Evolutionary conservation across 805 yeast genomes (phyloP), one percentile per base, ranked within the genome.

Genomic region (Wickerhamomyces canadensis): DNA sequence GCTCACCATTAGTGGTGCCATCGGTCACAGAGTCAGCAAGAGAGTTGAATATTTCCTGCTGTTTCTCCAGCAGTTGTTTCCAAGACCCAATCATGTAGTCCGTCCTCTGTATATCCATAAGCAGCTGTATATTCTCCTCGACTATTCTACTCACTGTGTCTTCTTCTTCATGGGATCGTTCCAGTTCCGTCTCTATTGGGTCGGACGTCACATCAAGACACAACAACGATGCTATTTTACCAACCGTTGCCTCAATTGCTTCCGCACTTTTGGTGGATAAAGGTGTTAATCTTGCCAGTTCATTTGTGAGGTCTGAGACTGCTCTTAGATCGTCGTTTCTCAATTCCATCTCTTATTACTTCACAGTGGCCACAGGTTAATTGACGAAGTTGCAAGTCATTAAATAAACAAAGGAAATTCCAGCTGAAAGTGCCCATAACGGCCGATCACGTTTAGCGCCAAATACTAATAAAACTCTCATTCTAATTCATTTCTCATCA

Each of bases 71-170:
- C n/a, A 29, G 7, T 16, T 19, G 24, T 13, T 29, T 29, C 8
- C 14, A 19, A 19, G 6, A 19, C 3, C 4, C 14, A 4, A 23
- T 29, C 4, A 29, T 19, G 4, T 19, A 6, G 7, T 19, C 32
- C 6, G n/a, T 19, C 13, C 32, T 18, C 32, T 29, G 32, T 12
- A 29, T 29, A 29, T 29, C 32, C 32, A 29, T 29, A 8, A 29
- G 16, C 7, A 29, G 19, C 15, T 17, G 5, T 19, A 10, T 19
- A 16, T 29, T 29, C 23, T 29, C 32, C 11, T 28, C 22, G 4
- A 22, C 31, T 12, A 28, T 28, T 6, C 7, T 12, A 27, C 18
- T 14, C 11, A 17, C n/a, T 5, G 16, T 8, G 11, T 28, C 11
- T 22, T 17, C 11, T 18, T 28, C 18, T 11, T 27, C 16, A 13